Conservation (phyloP, 495 filamentous ascomycete genomes). For the Aspergillus incahuasiensis region DNA sequence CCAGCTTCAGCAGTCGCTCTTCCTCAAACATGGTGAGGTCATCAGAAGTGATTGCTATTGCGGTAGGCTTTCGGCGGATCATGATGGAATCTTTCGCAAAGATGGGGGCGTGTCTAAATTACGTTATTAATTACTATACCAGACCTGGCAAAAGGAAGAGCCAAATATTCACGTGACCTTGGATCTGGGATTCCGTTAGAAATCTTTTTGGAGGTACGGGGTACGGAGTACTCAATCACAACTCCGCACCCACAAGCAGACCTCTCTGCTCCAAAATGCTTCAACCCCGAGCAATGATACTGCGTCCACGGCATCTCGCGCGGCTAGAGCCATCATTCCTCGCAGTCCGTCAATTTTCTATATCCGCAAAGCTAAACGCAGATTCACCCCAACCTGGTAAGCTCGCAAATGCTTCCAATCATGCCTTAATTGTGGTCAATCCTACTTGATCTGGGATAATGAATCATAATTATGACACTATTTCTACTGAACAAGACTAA, state of each 20-base stretch:
- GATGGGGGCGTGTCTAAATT: background rate
- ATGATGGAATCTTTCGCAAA: constrained; percentile 38
- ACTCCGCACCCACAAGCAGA: background rate
- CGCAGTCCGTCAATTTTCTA: constrained; percentile 31
- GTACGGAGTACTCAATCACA: constrained; percentile 2
- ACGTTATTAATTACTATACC: background rate
- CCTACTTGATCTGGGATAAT: no score
- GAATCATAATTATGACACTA: no score
- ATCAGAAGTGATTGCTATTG: constrained; percentile 71
- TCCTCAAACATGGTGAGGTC: constrained; percentile 77
- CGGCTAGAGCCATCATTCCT: constrained; percentile 10
- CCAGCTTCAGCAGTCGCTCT: constrained; percentile 30
- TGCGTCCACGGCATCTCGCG: constrained; percentile 17
- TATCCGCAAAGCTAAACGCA: constrained; percentile 18
- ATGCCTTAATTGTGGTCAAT: no score
- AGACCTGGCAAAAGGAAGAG: no score
- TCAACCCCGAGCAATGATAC: constrained; percentile 22
- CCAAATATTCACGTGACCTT: constrained; percentile 8
- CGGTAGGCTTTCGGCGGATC: constrained; percentile 78
- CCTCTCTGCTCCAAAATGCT: constrained; percentile 26
- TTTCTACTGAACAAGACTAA: background rate
- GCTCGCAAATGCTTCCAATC: background rate
- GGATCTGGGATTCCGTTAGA: background rate
- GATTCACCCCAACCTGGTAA: constrained; percentile 21
- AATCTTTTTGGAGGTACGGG: no score